These are phyloP conservation scores for Epichloe brachyelytri DNA, from an alignment of 2,329 filamentous ascomycete species.

Conservation along the genomic window DNA sequence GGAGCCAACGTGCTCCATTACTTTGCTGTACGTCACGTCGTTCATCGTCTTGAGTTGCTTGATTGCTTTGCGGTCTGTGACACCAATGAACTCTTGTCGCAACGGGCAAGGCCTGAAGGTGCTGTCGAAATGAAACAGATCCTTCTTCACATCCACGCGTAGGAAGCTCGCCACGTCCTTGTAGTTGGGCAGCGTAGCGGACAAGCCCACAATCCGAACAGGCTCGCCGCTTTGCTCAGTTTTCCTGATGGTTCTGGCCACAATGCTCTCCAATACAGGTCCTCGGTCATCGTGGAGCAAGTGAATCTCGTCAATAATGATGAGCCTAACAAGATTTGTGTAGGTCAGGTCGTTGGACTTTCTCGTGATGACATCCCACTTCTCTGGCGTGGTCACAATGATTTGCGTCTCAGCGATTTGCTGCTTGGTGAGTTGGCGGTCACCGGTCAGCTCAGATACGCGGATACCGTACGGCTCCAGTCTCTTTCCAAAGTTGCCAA, in stretches of 20 bases:
- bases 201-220: constrained; percentile 82
- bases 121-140: constrained; percentile 91
- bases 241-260: constrained; percentile 83
- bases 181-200: constrained; percentile 93
- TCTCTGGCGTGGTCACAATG: constrained; percentile 96
- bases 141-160: constrained; percentile 72
- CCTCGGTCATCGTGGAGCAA: constrained; percentile 94
- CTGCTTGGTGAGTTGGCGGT: constrained; percentile 95
- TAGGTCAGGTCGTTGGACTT: constrained; percentile 96
- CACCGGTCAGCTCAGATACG: constrained; percentile 92
- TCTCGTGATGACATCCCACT: constrained; percentile 97
- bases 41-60: constrained; percentile 99
- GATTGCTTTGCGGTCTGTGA: constrained; percentile 96
- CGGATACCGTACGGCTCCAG: constrained; percentile 83
- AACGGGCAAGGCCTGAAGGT: constrained; percentile 88
- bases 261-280: constrained; percentile 91
- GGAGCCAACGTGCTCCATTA: constrained; percentile 87
- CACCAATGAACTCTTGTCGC: constrained; percentile 92
- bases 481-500: constrained; percentile 90
- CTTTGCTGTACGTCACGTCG: constrained; percentile 95
- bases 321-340: constrained; percentile 87
- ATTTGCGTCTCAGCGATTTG: constrained; percentile 97
- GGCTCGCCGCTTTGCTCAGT: constrained; percentile 90
- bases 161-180: constrained; percentile 91
- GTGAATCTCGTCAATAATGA: constrained; percentile 98